Evolutionary conservation across 306 rosid genomes (phyloP), one percentile per base, ranked within the genome.

Genomic region (Acacia crassicarpa): DNA sequence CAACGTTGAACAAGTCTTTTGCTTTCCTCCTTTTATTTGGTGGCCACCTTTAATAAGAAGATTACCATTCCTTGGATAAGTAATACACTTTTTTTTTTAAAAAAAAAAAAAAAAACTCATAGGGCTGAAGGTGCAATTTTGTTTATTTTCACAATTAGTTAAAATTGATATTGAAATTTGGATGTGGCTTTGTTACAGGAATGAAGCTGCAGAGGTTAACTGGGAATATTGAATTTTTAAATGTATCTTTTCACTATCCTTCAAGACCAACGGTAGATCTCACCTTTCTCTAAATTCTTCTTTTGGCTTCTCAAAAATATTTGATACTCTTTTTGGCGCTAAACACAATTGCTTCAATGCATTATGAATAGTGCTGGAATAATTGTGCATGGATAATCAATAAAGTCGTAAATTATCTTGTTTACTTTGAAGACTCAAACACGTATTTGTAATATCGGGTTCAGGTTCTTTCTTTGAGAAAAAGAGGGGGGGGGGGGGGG

Each of bases 181-280:
- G 56, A 63, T 61, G 62, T 74, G 59, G 67, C 71, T 83, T 51
- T 82, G 79, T 79, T 69, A 11, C 97, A 95, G 99, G 98, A 76
- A 30, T 83, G 43, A 89, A 86, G 90, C 82, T 95, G 89, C 90
- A 84, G 86, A 91, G 74, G 68, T 83, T 89, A 78, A 83, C 22
- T 4, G 99, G 99, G 83, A 79, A 59, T 79, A 86, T 95, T 67
- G 93, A 93, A 81, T 95, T 93, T 84, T 78, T 68, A 65, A 85
- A 95, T 82, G 87, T 92, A 76, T 93, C 97, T 77, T 93, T 95
- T 88, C 83, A 87, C 86, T 95, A 93, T 87, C 73, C 98, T 83
- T 87, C 98, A 73, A 89, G 99, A 86, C 90, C 94, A 78, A 88
- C 82, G 89, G 97, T 93, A 89, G 59, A 80, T 83, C 83, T 85